These are phyloP conservation scores for Paecilomyces sp. DNA, from an alignment of 2,329 filamentous ascomycete genomes.

Conservation along the genomic window DNA sequence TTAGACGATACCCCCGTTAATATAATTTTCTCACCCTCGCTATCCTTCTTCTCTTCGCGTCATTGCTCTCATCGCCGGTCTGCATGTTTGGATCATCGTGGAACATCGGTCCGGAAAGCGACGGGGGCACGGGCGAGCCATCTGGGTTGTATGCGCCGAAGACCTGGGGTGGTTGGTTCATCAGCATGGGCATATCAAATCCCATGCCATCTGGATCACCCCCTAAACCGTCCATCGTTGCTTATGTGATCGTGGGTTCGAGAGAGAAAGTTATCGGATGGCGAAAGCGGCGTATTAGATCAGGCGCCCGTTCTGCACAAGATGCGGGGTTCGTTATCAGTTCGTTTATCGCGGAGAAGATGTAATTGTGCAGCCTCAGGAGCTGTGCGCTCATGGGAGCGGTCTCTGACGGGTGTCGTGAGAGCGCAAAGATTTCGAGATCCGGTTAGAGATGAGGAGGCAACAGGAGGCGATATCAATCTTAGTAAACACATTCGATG, in stretches of 20 bases:
- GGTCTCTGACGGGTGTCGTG: neutral
- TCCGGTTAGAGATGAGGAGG: neutral
- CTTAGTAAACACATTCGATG: neutral
- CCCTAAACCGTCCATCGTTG: conserved; percentile 27
- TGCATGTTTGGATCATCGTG: conserved; percentile 38
- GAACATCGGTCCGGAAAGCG: conserved; percentile 34
- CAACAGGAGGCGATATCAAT: neutral
- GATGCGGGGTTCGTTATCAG: neutral
- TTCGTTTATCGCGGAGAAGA: neutral
- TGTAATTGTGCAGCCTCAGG: neutral
- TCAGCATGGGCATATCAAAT: conserved; percentile 46
- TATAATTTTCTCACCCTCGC: conserved; percentile 58
- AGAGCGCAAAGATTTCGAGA: neutral
- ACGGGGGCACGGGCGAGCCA: conserved; percentile 50
- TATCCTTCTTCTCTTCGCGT: conserved; percentile 83
- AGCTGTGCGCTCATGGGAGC: neutral
- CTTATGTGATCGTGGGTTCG: neutral
- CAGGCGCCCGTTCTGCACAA: neutral
- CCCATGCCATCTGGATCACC: conserved; percentile 30
- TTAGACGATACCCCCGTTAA: conserved; percentile 1
- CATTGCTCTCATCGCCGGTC: conserved; percentile 53
- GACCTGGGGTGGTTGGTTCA: conserved; percentile 60
- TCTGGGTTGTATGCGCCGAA: conserved; percentile 59
- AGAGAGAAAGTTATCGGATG: neutral
- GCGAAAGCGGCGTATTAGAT: neutral